A percentile compares a stretch with the other conserved stretches of the same genome.
These are phyloP conservation scores for Alternaria brassicae DNA, from an alignment of 2,329 filamentous ascomycete species.

Conservation along the genomic window DNA sequence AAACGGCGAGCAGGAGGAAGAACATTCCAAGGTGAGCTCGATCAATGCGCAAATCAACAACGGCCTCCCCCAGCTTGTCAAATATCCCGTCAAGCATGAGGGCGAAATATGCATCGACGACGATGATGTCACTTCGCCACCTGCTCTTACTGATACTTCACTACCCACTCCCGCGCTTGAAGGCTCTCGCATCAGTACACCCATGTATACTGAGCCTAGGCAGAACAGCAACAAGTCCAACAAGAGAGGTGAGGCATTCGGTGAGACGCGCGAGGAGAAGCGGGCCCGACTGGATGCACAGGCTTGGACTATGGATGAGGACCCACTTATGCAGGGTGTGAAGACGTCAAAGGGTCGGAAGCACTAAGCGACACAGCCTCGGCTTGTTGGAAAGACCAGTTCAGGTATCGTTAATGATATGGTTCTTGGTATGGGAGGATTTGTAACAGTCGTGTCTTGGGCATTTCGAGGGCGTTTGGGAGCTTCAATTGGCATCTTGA, in stretches of 20 bases:
- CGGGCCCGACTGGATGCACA: constrained; percentile 18
- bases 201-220: constrained; percentile 13
- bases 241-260: constrained; percentile 8
- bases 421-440: neutral
- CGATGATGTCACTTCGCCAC: constrained; percentile 30
- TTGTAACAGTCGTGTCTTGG: neutral
- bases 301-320: constrained; percentile 7
- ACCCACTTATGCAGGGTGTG: constrained; percentile 5
- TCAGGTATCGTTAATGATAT: neutral
- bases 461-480: neutral
- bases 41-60: neutral
- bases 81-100: neutral
- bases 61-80: neutral
- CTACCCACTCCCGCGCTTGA: constrained; percentile 31
- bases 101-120: constrained; percentile 6
- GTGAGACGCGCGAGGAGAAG: constrained; percentile 21
- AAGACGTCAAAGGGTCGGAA: neutral
- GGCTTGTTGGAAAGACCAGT: neutral
- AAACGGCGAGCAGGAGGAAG: neutral
- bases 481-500: neutral
- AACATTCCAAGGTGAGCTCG: neutral
- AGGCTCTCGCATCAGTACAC: constrained; percentile 34
- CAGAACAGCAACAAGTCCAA: constrained; percentile 9
- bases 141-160: constrained; percentile 37
- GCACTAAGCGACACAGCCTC: neutral